Evolutionary conservation across 1,139 yeast genomes (phyloP), one percentile per base, ranked within the genome.

Genomic region (Lodderomyces elongisporus): DNA sequence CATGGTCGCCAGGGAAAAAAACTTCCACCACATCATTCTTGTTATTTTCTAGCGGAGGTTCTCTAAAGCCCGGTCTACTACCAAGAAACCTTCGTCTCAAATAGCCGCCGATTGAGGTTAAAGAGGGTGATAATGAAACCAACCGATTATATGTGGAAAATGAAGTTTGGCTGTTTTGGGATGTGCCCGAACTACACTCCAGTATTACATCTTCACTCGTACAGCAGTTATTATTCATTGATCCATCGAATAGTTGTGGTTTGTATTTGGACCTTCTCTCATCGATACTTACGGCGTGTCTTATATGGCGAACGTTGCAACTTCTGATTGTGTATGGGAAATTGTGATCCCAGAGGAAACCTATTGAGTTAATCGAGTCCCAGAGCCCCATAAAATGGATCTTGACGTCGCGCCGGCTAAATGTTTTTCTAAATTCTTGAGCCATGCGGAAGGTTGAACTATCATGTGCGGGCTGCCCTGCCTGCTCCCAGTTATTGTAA

Each of bases 1-100:
- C 65, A 51, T 79, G 85, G 47, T 74, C 75, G 1, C 85, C 85
- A 1, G 82, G 74, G 46, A 79, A 79, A 78, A 79, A 78, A 31
- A 71, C 51, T 47, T 77, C 82, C 5, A 69, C 45, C 7, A 39
- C 17, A 14, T 39, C 43, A n/a, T 39, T 29, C 15, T 18, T 16
- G 5, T 12, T 17, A 3, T 26, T 25, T n/a, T n/a, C n/a, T n/a
- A n/a, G n/a, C 8, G 23, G 28, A 17, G 32, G 29, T 22, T 32
- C 27, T 17, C 18, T 32, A 10, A 13, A 10, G 14, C 8, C 26
- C 22, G 37, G 30, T 33, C 32, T 14, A 27, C 42, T 36, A 2
- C 43, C 39, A 5, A 39, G 31, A 12, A 34, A 22, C 23, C 29
- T 41, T 20, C 8, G 28, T 13, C 36, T 24, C 14, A 38, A 16